Evolutionary conservation across 345 rosid species (phyloP), one percentile per base, ranked within the genome.

Genomic region (Linum usitatissimum): DNA sequence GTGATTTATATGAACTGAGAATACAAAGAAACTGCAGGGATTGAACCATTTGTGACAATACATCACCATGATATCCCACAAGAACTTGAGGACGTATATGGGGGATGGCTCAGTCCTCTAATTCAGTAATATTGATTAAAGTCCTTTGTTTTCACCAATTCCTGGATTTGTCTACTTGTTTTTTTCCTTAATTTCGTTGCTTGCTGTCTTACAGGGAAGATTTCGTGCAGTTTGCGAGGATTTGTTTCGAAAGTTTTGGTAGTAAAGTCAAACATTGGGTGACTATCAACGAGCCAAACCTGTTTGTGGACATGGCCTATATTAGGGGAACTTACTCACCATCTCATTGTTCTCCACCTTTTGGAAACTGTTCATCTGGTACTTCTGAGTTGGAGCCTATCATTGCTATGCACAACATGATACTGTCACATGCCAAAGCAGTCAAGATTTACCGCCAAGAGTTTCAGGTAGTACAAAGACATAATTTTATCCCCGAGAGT

Each of bases 21-120:
- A 45, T 45, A 45, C 51, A 45, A 45, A 7, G 17, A 45, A 45
- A 10, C 51, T 73, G 75, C 68, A 76, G 80, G 80, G 59, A 79
- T 74, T 13, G 75, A 79, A 67, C 83, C 83, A 20, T 79, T 79
- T 58, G 79, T 79, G 64, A 74, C 83, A 28, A 67, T 77, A 30
- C 59, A 61, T 28, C 83, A 79, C 42, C 70, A 62, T 57, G 81
- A 79, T 61, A 38, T 59, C 18, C 83, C 79, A 51, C 73, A 64
- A 68, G 77, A 76, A 66, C 69, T 76, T 9, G 77, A 62, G 61
- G 75, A 79, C 20, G 67, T 49, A 77, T 79, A 74, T 57, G 75
- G 73, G 14, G 64, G 72, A 40, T 76, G 80, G 77, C 79, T 76
- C 63, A 74, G 73, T 60, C 79, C 81, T 65, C 63, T 21, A 2